Evolutionary conservation across 495 filamentous ascomycete genomes (phyloP).

Genomic region (Penicillium goetzii): DNA sequence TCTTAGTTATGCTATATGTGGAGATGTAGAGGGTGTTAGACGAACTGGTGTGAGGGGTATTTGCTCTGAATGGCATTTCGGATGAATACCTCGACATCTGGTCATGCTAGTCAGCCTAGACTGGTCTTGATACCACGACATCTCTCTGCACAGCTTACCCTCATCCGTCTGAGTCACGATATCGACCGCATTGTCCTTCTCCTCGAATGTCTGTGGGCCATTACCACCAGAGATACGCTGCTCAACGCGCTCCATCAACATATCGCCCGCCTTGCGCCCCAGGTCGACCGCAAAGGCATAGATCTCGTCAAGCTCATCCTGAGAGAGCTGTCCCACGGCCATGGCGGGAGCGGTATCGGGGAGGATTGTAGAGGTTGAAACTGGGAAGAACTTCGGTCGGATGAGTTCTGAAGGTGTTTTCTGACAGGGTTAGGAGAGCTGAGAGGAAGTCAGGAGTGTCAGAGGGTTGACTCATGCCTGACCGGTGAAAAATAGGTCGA

Average conservation of each 20-base stretch:
- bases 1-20: constrained; percentile 4
- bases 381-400: background rate
- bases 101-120: constrained; percentile 22
- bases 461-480: constrained; percentile 23
- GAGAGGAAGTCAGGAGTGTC: background rate
- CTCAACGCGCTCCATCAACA: constrained; percentile 58
- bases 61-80: constrained; percentile 53
- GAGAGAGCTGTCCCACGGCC: constrained; percentile 28
- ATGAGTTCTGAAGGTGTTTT: background rate
- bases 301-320: constrained; percentile 59
- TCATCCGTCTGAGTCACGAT: constrained; percentile 73
- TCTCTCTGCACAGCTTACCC: constrained; percentile 44
- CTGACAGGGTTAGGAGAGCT: background rate
- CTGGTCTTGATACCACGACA: background rate
- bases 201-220: constrained; percentile 33
- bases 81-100: constrained; percentile 71
- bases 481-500: constrained; percentile 23
- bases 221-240: constrained; percentile 40
- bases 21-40: background rate
- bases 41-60: constrained; percentile 66
- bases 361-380: background rate
- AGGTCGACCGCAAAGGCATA: constrained; percentile 68
- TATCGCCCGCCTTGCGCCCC: constrained; percentile 63
- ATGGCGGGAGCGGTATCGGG: constrained; percentile 17
- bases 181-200: constrained; percentile 71